Evolutionary conservation across 164 flowering plant genomes (phyloP), one percentile per base, ranked within the genome.

Genomic region (Pachysandra terminalis): DNA sequence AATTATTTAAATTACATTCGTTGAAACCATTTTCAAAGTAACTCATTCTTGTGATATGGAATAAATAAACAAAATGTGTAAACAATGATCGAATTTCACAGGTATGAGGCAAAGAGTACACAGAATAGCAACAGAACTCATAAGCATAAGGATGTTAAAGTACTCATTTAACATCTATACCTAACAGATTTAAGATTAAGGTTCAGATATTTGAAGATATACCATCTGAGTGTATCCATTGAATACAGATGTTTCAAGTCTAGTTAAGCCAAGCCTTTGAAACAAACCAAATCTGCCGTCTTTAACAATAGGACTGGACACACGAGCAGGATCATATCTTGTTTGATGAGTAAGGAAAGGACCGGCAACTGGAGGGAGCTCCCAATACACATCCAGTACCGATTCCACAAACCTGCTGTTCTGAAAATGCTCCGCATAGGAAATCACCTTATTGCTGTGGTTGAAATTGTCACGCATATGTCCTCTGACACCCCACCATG

Each of bases 171-270:
- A 55, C 60, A 66, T 63, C 77, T 67, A 69, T 53, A 63, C 28
- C 52, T 7, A 25, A 25, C 54, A 27, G 66, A 28, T 68, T 73
- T 75, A 83, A 61, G 80, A 79, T 58, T 68, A 77, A 23, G 71
- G 78, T 72, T 82, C 66, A 59, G 99, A 95, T 61, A 95, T 78
- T 75, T 86, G 88, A 68, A 92, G 71, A 77, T 95, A 95, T 15
- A 89, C 98, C 98, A 95, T 92, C 78, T 92, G 99, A 21, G 97
- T 95, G 79, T 92, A 95, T 10, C 99, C 97, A 78, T 95, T 95
- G 76, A 92, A 95, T 26, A 95, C 98, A 73, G 97, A 89, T 28
- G 62, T 68, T 54, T 92, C 97, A 19, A 92, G 80, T 68, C 81
- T 78, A 61, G 80, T 65, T 62, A 95, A 80, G 58, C 96, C 96